phyloP scores from a whole-genome alignment of 1,139 yeast species.

The Protomyces inouyei region DNA sequence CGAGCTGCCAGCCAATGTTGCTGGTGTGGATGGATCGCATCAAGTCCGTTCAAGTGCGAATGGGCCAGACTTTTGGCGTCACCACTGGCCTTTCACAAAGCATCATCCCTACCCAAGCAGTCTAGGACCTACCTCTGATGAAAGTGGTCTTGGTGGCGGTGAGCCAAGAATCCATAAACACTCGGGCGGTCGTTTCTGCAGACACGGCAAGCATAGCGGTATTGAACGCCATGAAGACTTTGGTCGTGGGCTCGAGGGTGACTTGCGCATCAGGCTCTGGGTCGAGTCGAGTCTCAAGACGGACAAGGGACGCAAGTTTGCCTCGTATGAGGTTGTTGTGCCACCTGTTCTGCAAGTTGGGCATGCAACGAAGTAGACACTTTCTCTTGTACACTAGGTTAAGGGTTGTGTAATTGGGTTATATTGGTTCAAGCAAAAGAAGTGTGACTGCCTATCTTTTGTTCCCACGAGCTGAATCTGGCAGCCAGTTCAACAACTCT shows the following conservation, averaged over 20 bases:
- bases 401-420: not conserved
- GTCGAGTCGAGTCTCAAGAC: slow-evolving; percentile 22
- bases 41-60: not conserved
- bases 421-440: not conserved
- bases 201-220: slow-evolving; percentile 9
- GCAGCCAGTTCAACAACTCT: not conserved
- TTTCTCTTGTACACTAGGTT: not conserved
- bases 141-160: slow-evolving; percentile 4
- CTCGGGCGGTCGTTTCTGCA: slow-evolving; percentile 23
- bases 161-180: slow-evolving; percentile 10
- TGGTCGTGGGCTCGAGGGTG: slow-evolving; percentile 23
- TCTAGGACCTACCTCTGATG: slow-evolving; percentile 13
- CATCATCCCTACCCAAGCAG: slow-evolving; percentile 16
- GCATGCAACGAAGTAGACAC: not conserved
- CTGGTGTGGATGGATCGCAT: not conserved
- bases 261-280: slow-evolving; percentile 18
- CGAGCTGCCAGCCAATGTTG: not conserved
- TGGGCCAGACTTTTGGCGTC: slow-evolving; percentile 22
- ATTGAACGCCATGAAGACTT: slow-evolving; percentile 13
- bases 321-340: slow-evolving; percentile 19
- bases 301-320: slow-evolving; percentile 11
- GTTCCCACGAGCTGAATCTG: not conserved
- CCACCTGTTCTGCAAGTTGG: not conserved
- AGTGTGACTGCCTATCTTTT: not conserved
- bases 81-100: slow-evolving; percentile 19